Evolutionary conservation across 2,329 filamentous ascomycete species (phyloP), one percentile per base, ranked within the genome.

Genomic region (Dactylonectria macrodidyma): DNA sequence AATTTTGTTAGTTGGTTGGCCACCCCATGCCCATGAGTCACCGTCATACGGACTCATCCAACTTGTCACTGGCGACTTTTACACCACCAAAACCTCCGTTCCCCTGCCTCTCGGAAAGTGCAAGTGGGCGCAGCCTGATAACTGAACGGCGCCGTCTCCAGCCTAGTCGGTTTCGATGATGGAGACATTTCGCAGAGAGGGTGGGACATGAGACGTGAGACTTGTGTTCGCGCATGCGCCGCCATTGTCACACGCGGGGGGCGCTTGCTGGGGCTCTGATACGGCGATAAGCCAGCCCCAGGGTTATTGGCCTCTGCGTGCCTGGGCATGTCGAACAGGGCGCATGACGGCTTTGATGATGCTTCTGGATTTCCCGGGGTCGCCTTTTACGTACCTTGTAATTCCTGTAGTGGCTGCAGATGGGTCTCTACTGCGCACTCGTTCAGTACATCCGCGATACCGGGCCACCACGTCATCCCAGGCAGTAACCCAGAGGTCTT

Each of bases 281-380:
- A 66, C 63, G 63, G 58, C 63, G 58, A 66, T 47, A 60, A 52
- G 50, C 41, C 38, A 41, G 38, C 12, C 41, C 16, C 41, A 9
- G 47, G 26, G 26, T 7, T 30, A 7, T 7, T 7, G 4, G 26
- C 26, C 26, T 22, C 19, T n/a, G 26, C 26, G 16, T 19, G 50
- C 50, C 50, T 38, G n/a, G 46, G 46, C 14, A 44, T 19, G 5
- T 22, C 19, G 14, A 22, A 47, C n/a, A 12, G 46, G 46, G 51
- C 33, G 51, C 51, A 54, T 54, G 51, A 38, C 36, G 50, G 26
- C 3, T 34, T 33, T 33, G 22, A 54, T 54, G 51, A 38, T 54
- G 48, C 48, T 11, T 51, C 26, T 30, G 19, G 10, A 52, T n/a
- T 19, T 33, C 47, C 51, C 16, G 51, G 51, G 51, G n/a, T 19